Evolutionary conservation across 2,329 filamentous ascomycete species (phyloP), one percentile per base, ranked within the genome.

Genomic region (Fusarium keratoplasticum): DNA sequence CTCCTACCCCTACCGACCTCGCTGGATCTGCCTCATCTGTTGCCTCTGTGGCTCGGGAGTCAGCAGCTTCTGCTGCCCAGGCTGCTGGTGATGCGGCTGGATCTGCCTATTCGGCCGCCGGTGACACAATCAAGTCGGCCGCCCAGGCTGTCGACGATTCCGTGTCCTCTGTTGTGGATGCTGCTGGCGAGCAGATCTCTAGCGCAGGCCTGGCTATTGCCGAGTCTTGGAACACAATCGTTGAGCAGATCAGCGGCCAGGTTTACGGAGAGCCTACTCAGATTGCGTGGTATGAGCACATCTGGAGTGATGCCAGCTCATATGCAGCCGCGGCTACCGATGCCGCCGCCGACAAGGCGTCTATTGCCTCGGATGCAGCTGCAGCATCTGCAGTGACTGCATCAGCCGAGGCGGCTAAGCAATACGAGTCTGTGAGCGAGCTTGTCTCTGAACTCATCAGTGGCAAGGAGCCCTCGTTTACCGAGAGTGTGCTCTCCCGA

Each of bases 401-500:
- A 6, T 91, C 91, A 2, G 88, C 88, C 22, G 87, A 87, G 44
- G 89, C 89, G 1, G 85, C 86, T 7, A 86, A 88, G 57, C 92
- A 94, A 76, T 95, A 94, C 75, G 88, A 89, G 6, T 90, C 90
- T 29, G 88, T 97, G 6, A 91, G 92, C 79, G 89, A 89, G 14
- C 87, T 96, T 2, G 88, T 97, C 16, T 93, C 92, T 2, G 94
- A 97, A 81, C 86, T 97, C 1, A 86, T 97, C 16, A 84, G 88
- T 44, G 95, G 93, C 62, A 94, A 92, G 81, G 94, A 97, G 80
- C 92, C 94, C 0, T 90, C 91, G 16, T 97, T 95, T 77, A 95
- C 92, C 0, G 93, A 97, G 78, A 95, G 93, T 68, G 92, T 96
- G 4, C 90, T 95, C 82, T 90, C 86, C 61, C 89, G 93, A 61